Evolutionary conservation across 371 early-diverging fungal species (phyloP).

Genomic region (Lichtheimia corymbifera): DNA sequence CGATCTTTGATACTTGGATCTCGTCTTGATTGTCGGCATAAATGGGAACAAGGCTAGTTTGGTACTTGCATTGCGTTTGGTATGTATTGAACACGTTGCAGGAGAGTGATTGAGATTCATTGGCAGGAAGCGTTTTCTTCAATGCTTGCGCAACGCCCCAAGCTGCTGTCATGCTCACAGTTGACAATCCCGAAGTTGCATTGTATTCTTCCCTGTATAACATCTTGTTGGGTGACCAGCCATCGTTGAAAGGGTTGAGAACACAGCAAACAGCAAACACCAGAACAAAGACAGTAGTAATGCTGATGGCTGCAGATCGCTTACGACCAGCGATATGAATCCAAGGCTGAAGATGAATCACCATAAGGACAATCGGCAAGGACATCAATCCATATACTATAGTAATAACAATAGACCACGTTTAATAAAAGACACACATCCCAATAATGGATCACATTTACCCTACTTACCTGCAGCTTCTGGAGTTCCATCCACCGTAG

Average conservation of each 20-base stretch:
- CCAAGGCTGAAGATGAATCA: constrained; percentile 40
- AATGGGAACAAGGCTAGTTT: constrained; percentile 31
- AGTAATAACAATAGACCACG: not conserved
- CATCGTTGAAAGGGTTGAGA: constrained; percentile 37
- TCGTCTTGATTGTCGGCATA: constrained; percentile 28
- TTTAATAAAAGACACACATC: constrained; percentile 20
- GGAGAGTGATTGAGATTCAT: constrained; percentile 25
- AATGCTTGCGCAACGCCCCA: constrained; percentile 22
- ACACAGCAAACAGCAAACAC: constrained; percentile 34
- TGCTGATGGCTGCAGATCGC: constrained; percentile 8
- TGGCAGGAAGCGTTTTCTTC: constrained; percentile 18
- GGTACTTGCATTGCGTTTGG: constrained; percentile 31
- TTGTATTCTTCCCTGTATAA: constrained; percentile 39
- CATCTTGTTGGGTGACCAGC: constrained; percentile 45
- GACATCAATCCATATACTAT: constrained; percentile 40
- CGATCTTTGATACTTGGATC: constrained; percentile 14
- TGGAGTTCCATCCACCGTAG: constrained; percentile 61
- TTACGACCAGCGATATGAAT: constrained; percentile 34
- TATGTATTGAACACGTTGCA: constrained; percentile 18
- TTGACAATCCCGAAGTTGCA: constrained; percentile 21
- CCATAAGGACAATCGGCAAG: constrained; percentile 25
- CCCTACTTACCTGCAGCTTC: constrained; percentile 49
- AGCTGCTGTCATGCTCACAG: constrained; percentile 29
- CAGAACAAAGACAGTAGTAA: constrained; percentile 17
- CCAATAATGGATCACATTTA: constrained; percentile 17